Base-by-base conservation (phyloP, 495 filamentous ascomycete genomes). In the Barbatosphaeria neglecta region DNA sequence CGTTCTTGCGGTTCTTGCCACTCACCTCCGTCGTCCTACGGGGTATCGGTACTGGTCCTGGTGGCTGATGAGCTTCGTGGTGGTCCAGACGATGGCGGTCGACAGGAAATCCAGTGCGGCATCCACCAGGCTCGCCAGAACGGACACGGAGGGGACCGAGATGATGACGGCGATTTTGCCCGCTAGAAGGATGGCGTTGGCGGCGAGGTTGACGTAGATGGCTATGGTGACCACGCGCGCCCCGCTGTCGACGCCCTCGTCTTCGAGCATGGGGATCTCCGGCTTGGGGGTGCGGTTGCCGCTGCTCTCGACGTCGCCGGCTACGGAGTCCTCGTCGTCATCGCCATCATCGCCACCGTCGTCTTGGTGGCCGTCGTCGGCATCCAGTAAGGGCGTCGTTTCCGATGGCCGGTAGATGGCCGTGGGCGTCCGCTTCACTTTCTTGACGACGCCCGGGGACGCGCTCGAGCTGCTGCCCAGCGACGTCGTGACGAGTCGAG, bases 81-180 rank as follows among this genome's bases (percentile, higher is more conserved):
- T 90, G 4, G 78, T 74, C 86, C 86, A 90, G 37, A 95, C 81
- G 40, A 96, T 95, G 31, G 77, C 81, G 0, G 88, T 96, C 31
- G 78, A 83, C 35, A 96, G 44, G 54, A 94, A 93, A 56, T 96
- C 90, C 13, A 96, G 73, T 0, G 83, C 80, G 3, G 86, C 88
- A 55, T 96, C 90, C 1, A 96, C 90, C 46, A 96, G 73, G 54
- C 81, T 86, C 15, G 90, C 90, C 11, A 96, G 72, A 13, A 96
- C 85, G 4, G 87, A 94, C 46, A 96, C 77, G 15, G 87, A 94
- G 31, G 74, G 85, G 0, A 88, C 90, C 45, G 87, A 74, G 6
- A 82, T 53, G 39, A 88, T 81, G 19, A 90, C 88, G 43, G 74
- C 78, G 37, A 92, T 80, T 57, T 96, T 96, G 22, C 86, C 81